Evolutionary conservation across 805 yeast genomes (phyloP), one percentile per base, ranked within the genome.

Genomic region (Clavispora santaluciae): DNA sequence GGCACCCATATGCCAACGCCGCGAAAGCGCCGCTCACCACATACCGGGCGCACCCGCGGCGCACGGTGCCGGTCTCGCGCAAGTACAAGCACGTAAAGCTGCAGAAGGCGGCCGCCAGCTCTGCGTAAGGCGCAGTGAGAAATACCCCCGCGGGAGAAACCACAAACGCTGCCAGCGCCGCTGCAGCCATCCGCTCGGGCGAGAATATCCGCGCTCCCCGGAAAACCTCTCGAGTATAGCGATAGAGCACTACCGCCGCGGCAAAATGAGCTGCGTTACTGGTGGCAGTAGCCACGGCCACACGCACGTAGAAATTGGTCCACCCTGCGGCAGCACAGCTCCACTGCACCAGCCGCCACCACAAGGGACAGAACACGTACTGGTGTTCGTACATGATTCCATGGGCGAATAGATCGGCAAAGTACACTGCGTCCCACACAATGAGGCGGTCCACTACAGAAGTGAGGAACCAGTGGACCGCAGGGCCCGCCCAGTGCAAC

Each of bases 371-470:
- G 57, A 87, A 91, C 4, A 95, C 97, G 72, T 78, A 85, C 61
- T 89, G 95, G 59, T 91, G 96, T 61, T 91, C 98, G 60, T 71
- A 90, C n/a, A 64, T 58, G 12, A 63, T 59, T 0, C 73, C 78
- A 12, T 73, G 59, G 8, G 61, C 56, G 24, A 85, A 77, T 41
- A 81, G 58, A 34, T 80, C 78, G 12, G 75, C 59, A 54, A 85
- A 89, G 60, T 81, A 89, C 0, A 89, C 93, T 1, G 82, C 72
- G 59, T 91, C 99, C 98, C 98, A 91, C 3, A 81, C 72, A 20
- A 86, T 64, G 4, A 87, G 66, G 41, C 75, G 78, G 39, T 75
- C 68, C 38, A 78, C 54, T 1, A 79, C 35, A n/a, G 51, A 33
- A 22, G 39, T 34, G 18, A 55, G 22, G 22, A 40, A 15, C 12